Evolutionary conservation across 2,329 filamentous ascomycete genomes (phyloP).

Genomic region (Pseudogymnoascus sp.): DNA sequence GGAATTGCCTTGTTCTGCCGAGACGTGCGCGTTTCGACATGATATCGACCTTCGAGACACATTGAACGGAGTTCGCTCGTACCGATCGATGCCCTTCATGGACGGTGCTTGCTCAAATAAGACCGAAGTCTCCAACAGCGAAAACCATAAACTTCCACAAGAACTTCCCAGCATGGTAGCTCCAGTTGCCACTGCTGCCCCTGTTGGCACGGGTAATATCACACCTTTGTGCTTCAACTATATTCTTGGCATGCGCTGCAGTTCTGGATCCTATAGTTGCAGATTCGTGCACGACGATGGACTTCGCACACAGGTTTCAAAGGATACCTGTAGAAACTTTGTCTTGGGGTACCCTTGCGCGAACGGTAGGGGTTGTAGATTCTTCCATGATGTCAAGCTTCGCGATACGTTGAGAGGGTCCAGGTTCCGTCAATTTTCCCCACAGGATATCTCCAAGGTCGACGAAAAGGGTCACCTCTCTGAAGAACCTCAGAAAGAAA

Average conservation of each 20-base stretch:
- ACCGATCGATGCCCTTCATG: conserved; percentile 1
- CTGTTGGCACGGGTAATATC: background rate
- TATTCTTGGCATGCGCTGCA: background rate
- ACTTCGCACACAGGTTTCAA: background rate
- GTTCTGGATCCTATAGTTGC: background rate
- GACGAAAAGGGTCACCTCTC: background rate
- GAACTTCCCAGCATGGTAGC: background rate
- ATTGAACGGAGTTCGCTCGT: background rate
- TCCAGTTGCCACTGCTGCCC: background rate
- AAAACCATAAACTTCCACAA: background rate
- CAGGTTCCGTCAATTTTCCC: background rate
- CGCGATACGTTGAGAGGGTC: background rate
- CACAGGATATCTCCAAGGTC: background rate
- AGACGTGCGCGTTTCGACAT: background rate
- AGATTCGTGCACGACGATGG: background rate
- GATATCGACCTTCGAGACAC: background rate
- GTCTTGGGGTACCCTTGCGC: background rate
- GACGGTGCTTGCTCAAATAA: background rate
- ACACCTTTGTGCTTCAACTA: background rate
- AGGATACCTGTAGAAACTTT: background rate
- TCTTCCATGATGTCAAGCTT: background rate
- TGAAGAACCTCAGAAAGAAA: background rate
- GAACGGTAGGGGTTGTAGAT: background rate
- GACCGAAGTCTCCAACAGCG: background rate
- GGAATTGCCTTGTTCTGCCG: background rate